phyloP scores from a whole-genome alignment of 2,329 filamentous ascomycete species.

The Colletotrichum sp. region DNA sequence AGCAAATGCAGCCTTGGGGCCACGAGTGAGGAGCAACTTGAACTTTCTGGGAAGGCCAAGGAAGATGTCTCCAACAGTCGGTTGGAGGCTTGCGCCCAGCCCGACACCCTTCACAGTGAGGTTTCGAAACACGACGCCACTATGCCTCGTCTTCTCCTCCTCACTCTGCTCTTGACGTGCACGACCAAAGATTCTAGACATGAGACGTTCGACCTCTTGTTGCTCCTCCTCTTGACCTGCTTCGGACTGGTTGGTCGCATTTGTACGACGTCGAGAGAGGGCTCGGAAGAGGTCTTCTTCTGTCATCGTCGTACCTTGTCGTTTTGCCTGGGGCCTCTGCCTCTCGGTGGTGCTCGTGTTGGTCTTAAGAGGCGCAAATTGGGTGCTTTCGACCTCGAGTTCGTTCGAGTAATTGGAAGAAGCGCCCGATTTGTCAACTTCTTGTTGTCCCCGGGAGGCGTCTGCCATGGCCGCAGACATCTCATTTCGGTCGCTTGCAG shows the following conservation, averaged over 20 bases:
- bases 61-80: slow-evolving; percentile 44
- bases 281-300: slow-evolving; percentile 59
- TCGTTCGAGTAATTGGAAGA: neutral
- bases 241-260: slow-evolving; percentile 32
- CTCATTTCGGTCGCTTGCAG: neutral
- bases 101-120: slow-evolving; percentile 75
- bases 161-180: slow-evolving; percentile 69
- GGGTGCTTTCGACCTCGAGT: neutral
- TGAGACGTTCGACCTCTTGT: slow-evolving; percentile 62
- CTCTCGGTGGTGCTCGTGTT: neutral
- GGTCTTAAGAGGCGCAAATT: slow-evolving; percentile 33
- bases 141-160: slow-evolving; percentile 72
- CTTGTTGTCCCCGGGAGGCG: neutral
- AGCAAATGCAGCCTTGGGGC: slow-evolving; percentile 35
- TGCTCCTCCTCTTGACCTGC: slow-evolving; percentile 45
- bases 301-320: slow-evolving; percentile 32
- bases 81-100: slow-evolving; percentile 61
- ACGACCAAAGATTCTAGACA: slow-evolving; percentile 75
- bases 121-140: slow-evolving; percentile 73
- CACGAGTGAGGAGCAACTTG: slow-evolving; percentile 27
- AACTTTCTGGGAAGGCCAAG: slow-evolving; percentile 31
- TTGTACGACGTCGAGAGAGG: slow-evolving; percentile 54
- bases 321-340: slow-evolving; percentile 25
- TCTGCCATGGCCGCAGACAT: neutral
- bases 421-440: neutral